Conservation (phyloP, 768 basidiomycete genomes). For the Tulasnella sp. region DNA sequence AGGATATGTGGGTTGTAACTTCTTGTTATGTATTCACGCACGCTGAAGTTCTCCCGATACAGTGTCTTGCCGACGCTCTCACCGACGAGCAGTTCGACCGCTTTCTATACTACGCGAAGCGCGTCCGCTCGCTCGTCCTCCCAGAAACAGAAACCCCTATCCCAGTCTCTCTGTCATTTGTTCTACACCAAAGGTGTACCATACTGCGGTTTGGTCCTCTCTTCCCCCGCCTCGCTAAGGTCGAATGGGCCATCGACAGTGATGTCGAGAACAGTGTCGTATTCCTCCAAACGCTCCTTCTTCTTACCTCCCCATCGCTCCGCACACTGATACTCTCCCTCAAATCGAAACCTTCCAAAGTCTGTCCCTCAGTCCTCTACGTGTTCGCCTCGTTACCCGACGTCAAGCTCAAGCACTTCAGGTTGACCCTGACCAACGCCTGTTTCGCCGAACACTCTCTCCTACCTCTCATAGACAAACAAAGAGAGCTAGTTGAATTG, state of each 20-base stretch:
- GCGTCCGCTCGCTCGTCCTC: background rate
- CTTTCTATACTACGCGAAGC: constrained; percentile 1
- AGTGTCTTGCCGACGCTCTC: background rate
- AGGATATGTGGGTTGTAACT: background rate
- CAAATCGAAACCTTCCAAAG: background rate
- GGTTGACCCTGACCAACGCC: background rate
- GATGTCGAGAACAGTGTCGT: background rate
- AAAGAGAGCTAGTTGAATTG: background rate
- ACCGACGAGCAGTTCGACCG: background rate
- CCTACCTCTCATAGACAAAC: background rate
- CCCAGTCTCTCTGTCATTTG: background rate
- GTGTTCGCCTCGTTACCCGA: background rate
- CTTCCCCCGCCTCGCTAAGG: background rate
- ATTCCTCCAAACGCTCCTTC: background rate
- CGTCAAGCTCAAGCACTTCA: constrained; percentile 5
- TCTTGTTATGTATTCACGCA: too few species aligned
- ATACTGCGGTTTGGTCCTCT: background rate
- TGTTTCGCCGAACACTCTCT: background rate
- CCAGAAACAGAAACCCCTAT: background rate
- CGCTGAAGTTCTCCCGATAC: background rate
- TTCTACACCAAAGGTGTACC: background rate
- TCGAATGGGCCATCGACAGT: background rate
- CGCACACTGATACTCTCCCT: background rate
- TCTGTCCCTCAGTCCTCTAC: background rate
- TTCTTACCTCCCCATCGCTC: background rate